Percentiles rank a stretch among this genome's conserved stretches.
Evolutionary conservation across 805 yeast genomes (phyloP).

Genomic region (Teunomyces lycoperdinae): DNA sequence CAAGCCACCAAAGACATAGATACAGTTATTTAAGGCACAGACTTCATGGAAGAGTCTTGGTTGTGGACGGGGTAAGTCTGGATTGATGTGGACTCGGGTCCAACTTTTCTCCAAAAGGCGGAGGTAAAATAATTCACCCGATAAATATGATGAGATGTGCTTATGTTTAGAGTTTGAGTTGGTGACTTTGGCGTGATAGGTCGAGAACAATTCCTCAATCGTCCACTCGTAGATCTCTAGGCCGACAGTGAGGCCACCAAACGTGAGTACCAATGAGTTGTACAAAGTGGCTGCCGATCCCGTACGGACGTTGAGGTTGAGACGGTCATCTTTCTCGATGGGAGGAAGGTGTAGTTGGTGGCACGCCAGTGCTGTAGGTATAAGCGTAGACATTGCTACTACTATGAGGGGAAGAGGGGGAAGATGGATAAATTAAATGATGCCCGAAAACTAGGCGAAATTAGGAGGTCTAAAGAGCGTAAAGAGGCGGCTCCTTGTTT

Average conservation of each 20-base stretch:
- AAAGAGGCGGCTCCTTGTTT: neutral
- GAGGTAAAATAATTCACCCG: conserved; percentile 62
- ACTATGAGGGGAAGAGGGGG: no score
- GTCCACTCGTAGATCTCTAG: conserved; percentile 43
- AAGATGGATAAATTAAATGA: neutral
- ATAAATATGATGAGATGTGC: conserved; percentile 40
- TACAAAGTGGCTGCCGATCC: conserved; percentile 62
- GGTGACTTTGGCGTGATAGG: conserved; percentile 31
- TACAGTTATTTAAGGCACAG: conserved; percentile 44
- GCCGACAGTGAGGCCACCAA: conserved; percentile 68
- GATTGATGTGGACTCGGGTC: conserved; percentile 37
- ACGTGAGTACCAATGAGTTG: conserved; percentile 59
- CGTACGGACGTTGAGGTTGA: conserved; percentile 58
- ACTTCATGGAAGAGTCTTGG: conserved; percentile 63
- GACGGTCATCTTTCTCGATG: conserved; percentile 49
- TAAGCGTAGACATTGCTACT: conserved; percentile 52
- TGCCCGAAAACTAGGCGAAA: neutral
- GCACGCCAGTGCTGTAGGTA: conserved; percentile 63
- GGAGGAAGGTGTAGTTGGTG: conserved; percentile 56
- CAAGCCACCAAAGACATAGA: conserved; percentile 69
- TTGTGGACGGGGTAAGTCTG: conserved; percentile 23
- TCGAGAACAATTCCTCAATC: conserved; percentile 35
- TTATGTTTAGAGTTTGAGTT: conserved; percentile 23
- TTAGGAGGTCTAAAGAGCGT: neutral
- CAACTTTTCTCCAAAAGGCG: conserved; percentile 59